These are phyloP conservation scores for Hortiboletus campestris DNA, from an alignment of 768 basidiomycete genomes.

Conservation along the genomic window DNA sequence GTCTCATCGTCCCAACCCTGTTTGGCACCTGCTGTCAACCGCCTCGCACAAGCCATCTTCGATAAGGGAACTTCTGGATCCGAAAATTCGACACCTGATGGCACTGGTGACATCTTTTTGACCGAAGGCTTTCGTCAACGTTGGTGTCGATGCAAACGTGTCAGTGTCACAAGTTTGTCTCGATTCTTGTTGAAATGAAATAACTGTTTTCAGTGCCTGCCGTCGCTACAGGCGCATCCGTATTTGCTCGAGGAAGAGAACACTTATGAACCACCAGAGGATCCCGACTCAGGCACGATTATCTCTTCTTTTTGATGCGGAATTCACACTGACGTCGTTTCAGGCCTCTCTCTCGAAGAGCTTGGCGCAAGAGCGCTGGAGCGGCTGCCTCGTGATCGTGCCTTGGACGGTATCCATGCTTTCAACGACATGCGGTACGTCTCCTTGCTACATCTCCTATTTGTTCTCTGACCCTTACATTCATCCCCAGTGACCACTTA, in stretches of 20 bases:
- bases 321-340: background rate
- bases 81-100: constrained; percentile 31
- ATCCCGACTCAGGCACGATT: constrained; percentile 73
- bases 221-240: constrained; percentile 49
- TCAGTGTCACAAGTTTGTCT: constrained; percentile 29
- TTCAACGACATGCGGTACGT: constrained; percentile 81
- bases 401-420: constrained; percentile 80
- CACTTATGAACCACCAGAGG: constrained; percentile 81
- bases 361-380: constrained; percentile 77
- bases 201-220: constrained; percentile 50
- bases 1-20: constrained; percentile 43
- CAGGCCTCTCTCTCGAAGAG: constrained; percentile 78
- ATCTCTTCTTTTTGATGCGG: background rate
- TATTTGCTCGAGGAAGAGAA: constrained; percentile 78
- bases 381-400: constrained; percentile 72
- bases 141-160: constrained; percentile 75
- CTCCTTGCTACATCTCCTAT: background rate
- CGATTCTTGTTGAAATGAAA: background rate
- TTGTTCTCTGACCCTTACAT: background rate
- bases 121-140: constrained; percentile 68
- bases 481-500: constrained; percentile 57
- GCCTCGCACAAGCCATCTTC: constrained; percentile 46
- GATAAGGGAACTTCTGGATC: constrained; percentile 13
- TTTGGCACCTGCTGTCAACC: constrained; percentile 52
- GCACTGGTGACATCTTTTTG: constrained; percentile 74